phyloP scores from a whole-genome alignment of 2,329 filamentous ascomycete species.

The Colletotrichum chrysophilum region DNA sequence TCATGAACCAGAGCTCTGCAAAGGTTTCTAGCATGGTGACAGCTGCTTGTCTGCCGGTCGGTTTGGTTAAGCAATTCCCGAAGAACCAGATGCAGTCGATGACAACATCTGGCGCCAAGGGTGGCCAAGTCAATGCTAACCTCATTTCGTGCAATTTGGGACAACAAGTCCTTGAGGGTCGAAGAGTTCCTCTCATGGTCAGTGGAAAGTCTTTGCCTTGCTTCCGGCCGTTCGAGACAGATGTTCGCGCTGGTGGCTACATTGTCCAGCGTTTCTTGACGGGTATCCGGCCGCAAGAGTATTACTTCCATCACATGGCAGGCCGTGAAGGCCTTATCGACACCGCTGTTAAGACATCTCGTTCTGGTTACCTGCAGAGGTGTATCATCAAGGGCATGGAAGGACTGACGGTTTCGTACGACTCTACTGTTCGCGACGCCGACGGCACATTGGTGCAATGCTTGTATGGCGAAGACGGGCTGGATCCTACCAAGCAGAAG shows the following conservation, averaged over 20 bases:
- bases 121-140: constrained; percentile 90
- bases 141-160: constrained; percentile 97
- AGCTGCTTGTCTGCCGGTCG: constrained; percentile 76
- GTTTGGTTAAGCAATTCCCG: constrained; percentile 90
- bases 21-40: constrained; percentile 82
- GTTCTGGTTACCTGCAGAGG: constrained; percentile 94
- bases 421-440: constrained; percentile 90
- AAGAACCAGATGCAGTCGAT: constrained; percentile 99
- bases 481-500: constrained; percentile 93
- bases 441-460: constrained; percentile 96
- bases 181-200: constrained; percentile 95
- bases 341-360: constrained; percentile 97
- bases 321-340: constrained; percentile 98
- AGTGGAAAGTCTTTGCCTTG: constrained; percentile 96
- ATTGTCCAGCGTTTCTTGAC: constrained; percentile 97
- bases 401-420: constrained; percentile 88
- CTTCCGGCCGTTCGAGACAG: constrained; percentile 90
- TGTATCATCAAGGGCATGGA: constrained; percentile 99
- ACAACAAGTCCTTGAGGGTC: constrained; percentile 94
- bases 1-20: constrained; percentile 76
- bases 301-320: constrained; percentile 99
- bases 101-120: constrained; percentile 97
- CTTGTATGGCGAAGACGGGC: constrained; percentile 93
- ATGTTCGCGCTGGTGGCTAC: constrained; percentile 89
- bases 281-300: constrained; percentile 95